Evolutionary conservation across 371 early-diverging fungal species (phyloP), one percentile per base, ranked within the genome.

Genomic region (Apophysomyces sp.): DNA sequence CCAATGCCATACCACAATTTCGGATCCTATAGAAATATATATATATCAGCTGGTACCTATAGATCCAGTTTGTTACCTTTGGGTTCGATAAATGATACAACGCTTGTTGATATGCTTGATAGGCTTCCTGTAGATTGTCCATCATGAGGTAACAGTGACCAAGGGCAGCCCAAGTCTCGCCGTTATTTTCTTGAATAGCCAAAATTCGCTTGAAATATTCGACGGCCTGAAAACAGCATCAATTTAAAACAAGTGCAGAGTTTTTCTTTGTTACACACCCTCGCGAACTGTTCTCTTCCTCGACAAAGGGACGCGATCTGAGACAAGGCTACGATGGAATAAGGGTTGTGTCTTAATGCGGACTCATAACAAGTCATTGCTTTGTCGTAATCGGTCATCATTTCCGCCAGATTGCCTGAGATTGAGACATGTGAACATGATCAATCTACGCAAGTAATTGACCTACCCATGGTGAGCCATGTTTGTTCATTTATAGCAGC

Each of bases 1-100:
- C 96, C 98, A 39, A 97, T 95, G 21, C 96, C 97, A 66, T 96
- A 98, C 98, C 98, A 98, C 18, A 98, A 86, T 65, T 94, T 95
- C 4, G 97, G 94, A 62, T 95, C 97, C 88, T 92, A 65, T 6
- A 37, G 32, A 26, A 5, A 24, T 13, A 56, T 31, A 18, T 21
- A 9, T 44, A 18, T 21, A 36, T 24, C 24, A 29, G 6, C 4
- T 18, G 0, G 4, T n/a, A 30, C 28, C 21, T n/a, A 29, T 61
- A n/a, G 16, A 7, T 24, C 13, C 9, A n/a, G 26, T 15, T 2
- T 18, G 16, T 52, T 63, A 68, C 66, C 59, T 92, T 93, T 39
- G 95, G 90, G 70, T 94, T 92, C 6, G 90, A 87, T 21, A 95
- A 73, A 68, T 92, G 89, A 70, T 92, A 88, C 12, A 98, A 80